Percentiles rank a stretch among this genome's conserved stretches.
phyloP scores from a whole-genome alignment of 2,329 filamentous ascomycete species.

The Ambrosiella cleistominuta region DNA sequence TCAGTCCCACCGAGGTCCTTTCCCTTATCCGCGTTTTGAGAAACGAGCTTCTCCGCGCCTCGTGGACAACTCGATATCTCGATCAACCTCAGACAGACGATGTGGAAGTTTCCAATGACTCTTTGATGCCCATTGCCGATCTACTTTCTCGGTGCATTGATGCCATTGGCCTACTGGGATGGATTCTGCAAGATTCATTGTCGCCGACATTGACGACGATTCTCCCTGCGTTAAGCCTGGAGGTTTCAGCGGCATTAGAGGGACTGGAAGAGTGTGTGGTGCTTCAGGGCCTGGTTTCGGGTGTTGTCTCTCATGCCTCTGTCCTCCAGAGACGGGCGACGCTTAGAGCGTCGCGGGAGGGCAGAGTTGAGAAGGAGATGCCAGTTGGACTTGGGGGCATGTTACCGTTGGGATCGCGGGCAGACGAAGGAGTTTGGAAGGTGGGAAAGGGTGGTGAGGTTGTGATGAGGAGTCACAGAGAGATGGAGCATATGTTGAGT shows the following conservation, averaged over 20 bases:
- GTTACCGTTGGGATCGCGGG: constrained; percentile 48
- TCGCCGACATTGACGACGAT: constrained; percentile 31
- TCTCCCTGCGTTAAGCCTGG: constrained; percentile 45
- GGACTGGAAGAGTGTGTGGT: constrained; percentile 52
- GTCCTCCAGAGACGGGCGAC: constrained; percentile 17
- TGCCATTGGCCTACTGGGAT: constrained; percentile 55
- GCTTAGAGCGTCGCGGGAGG: background rate
- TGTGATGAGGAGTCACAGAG: constrained; percentile 48
- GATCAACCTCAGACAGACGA: constrained; percentile 27
- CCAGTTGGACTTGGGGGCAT: constrained; percentile 17
- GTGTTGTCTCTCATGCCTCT: constrained; percentile 45
- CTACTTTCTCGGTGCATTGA: constrained; percentile 58
- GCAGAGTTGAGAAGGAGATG: background rate
- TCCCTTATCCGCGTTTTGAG: constrained; percentile 56
- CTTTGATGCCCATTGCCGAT: constrained; percentile 53
- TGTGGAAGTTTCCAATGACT: constrained; percentile 33
- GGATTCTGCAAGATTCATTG: constrained; percentile 41
- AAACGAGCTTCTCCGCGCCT: constrained; percentile 54
- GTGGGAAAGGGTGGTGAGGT: constrained; percentile 53
- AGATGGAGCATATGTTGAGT: constrained; percentile 61
- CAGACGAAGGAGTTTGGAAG: constrained; percentile 32
- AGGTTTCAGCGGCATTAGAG: constrained; percentile 54
- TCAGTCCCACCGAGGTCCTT: constrained; percentile 50
- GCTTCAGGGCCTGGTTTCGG: constrained; percentile 45
- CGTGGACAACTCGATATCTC: constrained; percentile 60